These are phyloP conservation scores for Entrophospora sp. DNA, from an alignment of 192 early-diverging fungal species.

Conservation along the genomic window DNA sequence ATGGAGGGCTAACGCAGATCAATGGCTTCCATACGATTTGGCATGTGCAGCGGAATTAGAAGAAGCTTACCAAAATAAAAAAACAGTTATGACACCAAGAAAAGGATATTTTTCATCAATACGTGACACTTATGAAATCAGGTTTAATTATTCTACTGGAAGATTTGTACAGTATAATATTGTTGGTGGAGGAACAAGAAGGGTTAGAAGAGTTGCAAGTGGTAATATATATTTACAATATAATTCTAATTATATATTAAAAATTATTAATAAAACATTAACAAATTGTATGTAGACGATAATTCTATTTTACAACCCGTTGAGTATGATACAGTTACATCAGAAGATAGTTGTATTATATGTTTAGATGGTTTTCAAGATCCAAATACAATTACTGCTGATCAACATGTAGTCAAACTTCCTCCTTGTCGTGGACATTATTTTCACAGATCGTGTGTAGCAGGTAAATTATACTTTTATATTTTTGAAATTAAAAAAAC, in stretches of 20 bases:
- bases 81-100: background rate
- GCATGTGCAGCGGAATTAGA: conserved; percentile 13
- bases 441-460: conserved; percentile 19
- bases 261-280: background rate
- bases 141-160: conserved; percentile 11
- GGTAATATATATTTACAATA: background rate
- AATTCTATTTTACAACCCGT: conserved; percentile 20
- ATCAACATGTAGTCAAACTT: conserved; percentile 18
- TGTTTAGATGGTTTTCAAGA: conserved; percentile 15
- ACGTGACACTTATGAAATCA: conserved; percentile 11
- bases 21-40: conserved; percentile 21
- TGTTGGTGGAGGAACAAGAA: background rate
- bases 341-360: conserved; percentile 17
- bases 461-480: background rate
- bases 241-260: background rate
- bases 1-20: conserved; percentile 21
- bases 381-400: background rate
- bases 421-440: conserved; percentile 19
- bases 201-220: conserved; percentile 16
- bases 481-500: background rate
- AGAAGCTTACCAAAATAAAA: conserved; percentile 9
- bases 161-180: conserved; percentile 14
- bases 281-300: conserved; percentile 9
- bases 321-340: background rate
- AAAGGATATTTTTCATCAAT: conserved; percentile 15